phyloP scores from a whole-genome alignment of 129 eudicot species.

The Centaurea solstitialis region DNA sequence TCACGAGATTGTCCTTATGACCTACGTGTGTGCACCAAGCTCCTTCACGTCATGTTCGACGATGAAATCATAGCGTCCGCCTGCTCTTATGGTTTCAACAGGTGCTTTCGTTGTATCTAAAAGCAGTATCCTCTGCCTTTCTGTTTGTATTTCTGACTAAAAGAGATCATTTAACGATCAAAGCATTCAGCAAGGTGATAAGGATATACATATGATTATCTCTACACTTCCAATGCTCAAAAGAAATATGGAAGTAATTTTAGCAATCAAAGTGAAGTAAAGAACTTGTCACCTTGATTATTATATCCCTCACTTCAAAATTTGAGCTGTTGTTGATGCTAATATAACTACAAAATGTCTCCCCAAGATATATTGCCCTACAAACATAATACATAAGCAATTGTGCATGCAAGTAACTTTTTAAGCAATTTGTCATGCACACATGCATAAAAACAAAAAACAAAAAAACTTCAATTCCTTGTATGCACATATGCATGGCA shows the following conservation, averaged over 20 bases:
- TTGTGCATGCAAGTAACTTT: too few relatives aligned
- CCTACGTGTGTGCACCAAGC: conserved; percentile 98
- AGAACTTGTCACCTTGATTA: conserved; percentile 59
- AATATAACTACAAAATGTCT: conserved; percentile 90
- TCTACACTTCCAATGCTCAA: not conserved
- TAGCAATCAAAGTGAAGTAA: not conserved
- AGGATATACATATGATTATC: not conserved
- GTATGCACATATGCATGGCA: too few relatives aligned
- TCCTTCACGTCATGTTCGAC: conserved; percentile 98
- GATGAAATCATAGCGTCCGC: conserved; percentile 94
- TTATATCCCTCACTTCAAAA: conserved; percentile 77
- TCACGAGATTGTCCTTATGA: conserved; percentile 13
- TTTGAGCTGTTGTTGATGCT: conserved; percentile 93
- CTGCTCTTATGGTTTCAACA: conserved; percentile 92
- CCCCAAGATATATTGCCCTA: conserved; percentile 97
- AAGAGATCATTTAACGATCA: not conserved
- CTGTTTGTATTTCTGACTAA: conserved; percentile 78
- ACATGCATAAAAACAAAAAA: too few relatives aligned
- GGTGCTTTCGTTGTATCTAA: conserved; percentile 94
- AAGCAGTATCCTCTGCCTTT: conserved; percentile 88
- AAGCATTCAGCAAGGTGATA: not conserved
- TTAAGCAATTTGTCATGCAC: too few relatives aligned
- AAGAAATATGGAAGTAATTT: not conserved
- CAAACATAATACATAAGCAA: conserved; percentile 15
- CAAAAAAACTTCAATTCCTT: too few relatives aligned